Conservation (phyloP, 345 rosid species). For the Abelmoschus esculentus region DNA sequence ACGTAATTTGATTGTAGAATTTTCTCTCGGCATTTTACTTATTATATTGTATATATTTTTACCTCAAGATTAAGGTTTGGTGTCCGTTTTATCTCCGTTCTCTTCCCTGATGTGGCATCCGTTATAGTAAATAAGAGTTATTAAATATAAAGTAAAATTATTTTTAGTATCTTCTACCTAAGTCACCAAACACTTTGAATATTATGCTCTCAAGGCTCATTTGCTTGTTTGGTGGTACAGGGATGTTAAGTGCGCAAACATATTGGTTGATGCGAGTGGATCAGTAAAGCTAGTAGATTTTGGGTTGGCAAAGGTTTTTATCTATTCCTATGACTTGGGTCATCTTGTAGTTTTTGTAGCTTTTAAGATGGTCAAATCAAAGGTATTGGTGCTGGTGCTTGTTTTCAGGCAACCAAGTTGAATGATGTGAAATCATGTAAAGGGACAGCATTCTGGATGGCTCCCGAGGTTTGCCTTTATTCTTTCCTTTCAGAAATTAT, state of each 20-base stretch:
- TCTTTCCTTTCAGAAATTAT: slow-evolving; percentile 12
- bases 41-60: background rate
- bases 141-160: background rate
- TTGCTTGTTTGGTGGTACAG: slow-evolving; percentile 28
- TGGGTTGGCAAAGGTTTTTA: slow-evolving; percentile 84
- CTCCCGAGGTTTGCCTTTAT: slow-evolving; percentile 71
- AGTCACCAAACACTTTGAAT: background rate
- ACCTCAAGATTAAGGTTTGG: background rate
- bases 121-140: background rate
- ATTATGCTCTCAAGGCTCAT: slow-evolving; percentile 9
- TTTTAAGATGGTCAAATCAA: slow-evolving; percentile 1
- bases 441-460: slow-evolving; percentile 96
- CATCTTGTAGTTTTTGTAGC: background rate
- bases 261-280: slow-evolving; percentile 73
- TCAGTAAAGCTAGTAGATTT: slow-evolving; percentile 89
- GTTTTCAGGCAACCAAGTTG: slow-evolving; percentile 59
- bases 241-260: slow-evolving; percentile 92
- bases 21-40: background rate
- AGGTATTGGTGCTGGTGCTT: background rate
- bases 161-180: background rate
- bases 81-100: background rate
- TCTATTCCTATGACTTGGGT: background rate
- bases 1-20: background rate
- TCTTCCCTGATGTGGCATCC: background rate
- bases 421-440: slow-evolving; percentile 76